A percentile compares a stretch with the other conserved stretches of the same genome.
Evolutionary conservation across 2,329 filamentous ascomycete species (phyloP).

Genomic region (Pseudohalonectria lignicola): DNA sequence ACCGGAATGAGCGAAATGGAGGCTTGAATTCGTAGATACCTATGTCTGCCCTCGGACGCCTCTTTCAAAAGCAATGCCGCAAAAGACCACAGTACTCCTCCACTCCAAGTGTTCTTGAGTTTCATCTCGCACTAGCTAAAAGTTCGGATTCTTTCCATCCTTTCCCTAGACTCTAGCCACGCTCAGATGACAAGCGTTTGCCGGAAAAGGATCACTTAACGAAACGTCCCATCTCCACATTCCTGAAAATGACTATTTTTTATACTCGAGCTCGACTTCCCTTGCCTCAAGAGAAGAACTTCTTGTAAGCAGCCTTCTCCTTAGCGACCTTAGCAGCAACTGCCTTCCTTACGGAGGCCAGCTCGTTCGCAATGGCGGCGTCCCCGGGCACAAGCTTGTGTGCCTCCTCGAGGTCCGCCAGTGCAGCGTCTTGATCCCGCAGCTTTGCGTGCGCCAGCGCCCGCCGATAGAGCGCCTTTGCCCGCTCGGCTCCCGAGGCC

Average conservation of each 20-base stretch:
- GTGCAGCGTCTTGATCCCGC: slow-evolving; percentile 76
- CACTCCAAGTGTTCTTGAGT: neutral
- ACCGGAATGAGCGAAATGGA: too few species aligned
- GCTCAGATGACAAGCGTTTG: neutral
- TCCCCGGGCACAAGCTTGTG: slow-evolving; percentile 66
- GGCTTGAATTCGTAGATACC: too few species aligned
- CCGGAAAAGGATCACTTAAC: too few species aligned
- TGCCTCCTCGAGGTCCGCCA: slow-evolving; percentile 66
- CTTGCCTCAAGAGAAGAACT: slow-evolving; percentile 75
- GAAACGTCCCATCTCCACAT: neutral
- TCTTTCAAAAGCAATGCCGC: too few species aligned
- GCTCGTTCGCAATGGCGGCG: slow-evolving; percentile 62
- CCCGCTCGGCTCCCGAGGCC: slow-evolving; percentile 57
- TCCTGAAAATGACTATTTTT: too few species aligned
- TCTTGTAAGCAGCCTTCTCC: slow-evolving; percentile 87
- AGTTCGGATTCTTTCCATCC: neutral
- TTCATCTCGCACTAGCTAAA: neutral
- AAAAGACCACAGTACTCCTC: neutral
- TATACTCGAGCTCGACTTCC: neutral
- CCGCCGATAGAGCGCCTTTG: slow-evolving; percentile 80
- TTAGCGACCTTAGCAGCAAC: slow-evolving; percentile 65
- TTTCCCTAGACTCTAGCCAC: neutral
- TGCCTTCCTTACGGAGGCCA: slow-evolving; percentile 66
- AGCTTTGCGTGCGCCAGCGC: slow-evolving; percentile 63
- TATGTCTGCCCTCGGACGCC: too few species aligned